These are phyloP conservation scores for Tilletia indica DNA, from an alignment of 1,284 basidiomycete genomes.

Conservation along the genomic window DNA sequence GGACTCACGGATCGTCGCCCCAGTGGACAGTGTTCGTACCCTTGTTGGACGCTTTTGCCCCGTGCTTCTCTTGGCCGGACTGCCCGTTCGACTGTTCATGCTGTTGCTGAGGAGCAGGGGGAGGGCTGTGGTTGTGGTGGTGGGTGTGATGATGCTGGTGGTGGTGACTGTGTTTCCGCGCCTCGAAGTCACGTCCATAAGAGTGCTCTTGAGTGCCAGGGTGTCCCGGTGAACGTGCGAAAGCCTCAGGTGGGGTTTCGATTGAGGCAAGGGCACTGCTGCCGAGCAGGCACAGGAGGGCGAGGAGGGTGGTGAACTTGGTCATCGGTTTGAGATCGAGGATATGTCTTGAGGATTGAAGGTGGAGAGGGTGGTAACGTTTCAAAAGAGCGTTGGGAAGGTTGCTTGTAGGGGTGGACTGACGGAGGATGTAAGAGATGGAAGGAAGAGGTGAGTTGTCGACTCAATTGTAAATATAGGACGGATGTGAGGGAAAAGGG, in stretches of 20 bases:
- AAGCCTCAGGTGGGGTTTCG: too few species aligned
- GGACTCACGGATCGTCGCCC: conserved; percentile 1
- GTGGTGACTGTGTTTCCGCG: conserved; percentile 10
- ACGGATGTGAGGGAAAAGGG: neutral
- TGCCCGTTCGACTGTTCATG: neutral
- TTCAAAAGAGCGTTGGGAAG: neutral
- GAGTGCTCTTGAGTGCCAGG: neutral
- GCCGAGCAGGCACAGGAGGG: too few species aligned
- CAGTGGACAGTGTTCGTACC: neutral
- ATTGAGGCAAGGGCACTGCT: too few species aligned
- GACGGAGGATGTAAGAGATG: neutral
- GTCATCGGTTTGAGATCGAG: too few species aligned
- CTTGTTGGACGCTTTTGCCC: too few species aligned
- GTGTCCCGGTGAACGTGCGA: neutral
- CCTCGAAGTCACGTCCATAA: neutral
- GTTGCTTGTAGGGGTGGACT: too few species aligned
- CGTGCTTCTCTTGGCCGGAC: neutral
- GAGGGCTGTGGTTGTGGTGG: neutral
- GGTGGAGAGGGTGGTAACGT: neutral
- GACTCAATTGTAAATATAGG: too few species aligned
- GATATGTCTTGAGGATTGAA: too few species aligned
- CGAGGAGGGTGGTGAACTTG: too few species aligned
- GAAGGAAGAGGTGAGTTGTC: neutral
- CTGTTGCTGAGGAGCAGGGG: neutral
- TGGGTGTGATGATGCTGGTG: neutral